Percentiles rank a stretch among this genome's conserved stretches.
Evolutionary conservation across 345 rosid genomes (phyloP).

Genomic region (Salix exigua): DNA sequence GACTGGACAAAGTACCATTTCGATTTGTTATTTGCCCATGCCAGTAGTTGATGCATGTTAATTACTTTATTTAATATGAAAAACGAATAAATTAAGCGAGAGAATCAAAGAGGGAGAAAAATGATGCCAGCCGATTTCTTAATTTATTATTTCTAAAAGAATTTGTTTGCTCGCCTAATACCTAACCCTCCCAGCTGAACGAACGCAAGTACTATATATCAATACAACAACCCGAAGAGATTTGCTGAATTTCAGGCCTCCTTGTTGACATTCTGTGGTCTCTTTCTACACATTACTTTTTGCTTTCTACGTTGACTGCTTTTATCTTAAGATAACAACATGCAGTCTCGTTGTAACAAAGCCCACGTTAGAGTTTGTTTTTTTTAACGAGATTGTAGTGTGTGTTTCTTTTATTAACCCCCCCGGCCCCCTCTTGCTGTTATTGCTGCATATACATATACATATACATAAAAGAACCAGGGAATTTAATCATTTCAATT

Average conservation of each 20-base stretch:
- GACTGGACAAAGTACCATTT: slow-evolving; percentile 20
- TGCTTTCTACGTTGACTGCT: neutral
- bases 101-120: neutral
- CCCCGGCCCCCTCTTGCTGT: too few relatives aligned
- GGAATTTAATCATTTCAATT: neutral
- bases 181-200: slow-evolving; percentile 32
- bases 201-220: too few relatives aligned
- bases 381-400: neutral
- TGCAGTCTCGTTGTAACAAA: neutral
- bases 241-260: slow-evolving; percentile 17
- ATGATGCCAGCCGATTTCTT: neutral
- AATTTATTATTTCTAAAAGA: slow-evolving; percentile 16
- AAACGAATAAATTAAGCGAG: neutral
- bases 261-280: slow-evolving; percentile 19
- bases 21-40: slow-evolving; percentile 7
- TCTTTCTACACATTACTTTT: neutral
- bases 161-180: slow-evolving; percentile 39
- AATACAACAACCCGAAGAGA: neutral
- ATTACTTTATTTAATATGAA: slow-evolving; percentile 7
- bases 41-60: neutral
- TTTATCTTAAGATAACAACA: slow-evolving; percentile 8
- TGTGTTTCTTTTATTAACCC: neutral
- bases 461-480: neutral
- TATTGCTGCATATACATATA: too few relatives aligned
- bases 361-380: neutral